phyloP scores from a whole-genome alignment of 129 eudicot species.

The Chrysanthemum makinoi region DNA sequence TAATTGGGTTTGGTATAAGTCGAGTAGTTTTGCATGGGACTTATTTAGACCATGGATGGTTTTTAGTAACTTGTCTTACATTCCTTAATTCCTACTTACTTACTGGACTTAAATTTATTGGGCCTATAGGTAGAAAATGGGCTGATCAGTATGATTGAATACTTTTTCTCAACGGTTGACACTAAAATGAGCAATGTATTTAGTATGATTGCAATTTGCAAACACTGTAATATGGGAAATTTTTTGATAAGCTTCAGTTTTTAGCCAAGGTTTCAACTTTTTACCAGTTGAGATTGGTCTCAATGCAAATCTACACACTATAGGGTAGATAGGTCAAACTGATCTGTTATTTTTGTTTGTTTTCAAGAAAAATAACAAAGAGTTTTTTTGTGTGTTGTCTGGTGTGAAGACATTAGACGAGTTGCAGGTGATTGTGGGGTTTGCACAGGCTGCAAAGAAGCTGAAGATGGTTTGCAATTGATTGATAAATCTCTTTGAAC shows the following conservation, averaged over 20 bases:
- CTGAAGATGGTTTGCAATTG: constrained; percentile 72
- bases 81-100: no score
- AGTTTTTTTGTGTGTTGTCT: constrained; percentile 18
- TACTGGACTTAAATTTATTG: no score
- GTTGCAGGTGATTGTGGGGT: constrained; percentile 80
- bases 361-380: not conserved
- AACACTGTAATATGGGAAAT: not conserved
- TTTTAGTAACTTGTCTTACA: no score
- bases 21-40: not conserved
- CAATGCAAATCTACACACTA: not conserved
- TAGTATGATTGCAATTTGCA: not conserved
- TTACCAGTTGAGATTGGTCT: not conserved
- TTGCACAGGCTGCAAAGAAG: constrained; percentile 85
- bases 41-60: no score
- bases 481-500: constrained; percentile 26
- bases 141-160: no score
- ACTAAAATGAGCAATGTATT: not conserved
- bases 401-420: constrained; percentile 77
- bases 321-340: no score
- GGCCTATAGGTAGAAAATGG: no score
- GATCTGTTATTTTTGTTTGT: not conserved
- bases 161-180: no score
- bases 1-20: not conserved
- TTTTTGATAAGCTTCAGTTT: not conserved
- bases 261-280: not conserved